phyloP scores from a whole-genome alignment of 805 yeast genomes.

The Wickerhamomyces strasburgensis region DNA sequence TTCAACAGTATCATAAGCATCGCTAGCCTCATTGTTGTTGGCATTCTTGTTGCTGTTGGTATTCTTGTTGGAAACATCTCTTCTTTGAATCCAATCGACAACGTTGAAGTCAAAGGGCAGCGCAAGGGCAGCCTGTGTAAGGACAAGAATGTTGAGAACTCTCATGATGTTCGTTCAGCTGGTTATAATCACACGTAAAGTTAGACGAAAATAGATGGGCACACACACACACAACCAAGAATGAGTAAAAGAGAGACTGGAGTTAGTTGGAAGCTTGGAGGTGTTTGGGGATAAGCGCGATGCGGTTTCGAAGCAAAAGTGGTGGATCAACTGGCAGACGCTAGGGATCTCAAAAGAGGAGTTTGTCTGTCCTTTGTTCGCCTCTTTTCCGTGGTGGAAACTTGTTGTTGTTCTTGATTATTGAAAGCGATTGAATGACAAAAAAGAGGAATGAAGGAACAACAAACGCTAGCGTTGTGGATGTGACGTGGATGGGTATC shows the following conservation, averaged over 20 bases:
- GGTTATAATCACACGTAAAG: too few relatives aligned
- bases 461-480: too few relatives aligned
- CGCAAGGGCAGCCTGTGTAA: slow-evolving; percentile 14
- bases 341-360: too few relatives aligned
- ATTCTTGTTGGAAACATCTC: background rate
- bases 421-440: background rate
- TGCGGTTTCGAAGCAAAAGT: too few relatives aligned
- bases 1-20: background rate
- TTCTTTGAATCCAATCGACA: slow-evolving; percentile 6
- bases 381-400: too few relatives aligned
- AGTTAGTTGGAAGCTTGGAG: slow-evolving; percentile 7
- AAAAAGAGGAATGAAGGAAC: background rate
- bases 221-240: too few relatives aligned
- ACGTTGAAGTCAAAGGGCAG: slow-evolving; percentile 12
- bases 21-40: background rate
- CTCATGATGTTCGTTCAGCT: too few relatives aligned
- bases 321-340: too few relatives aligned
- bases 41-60: background rate
- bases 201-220: too few relatives aligned
- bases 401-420: background rate
- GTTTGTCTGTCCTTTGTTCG: too few relatives aligned
- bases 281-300: too few relatives aligned
- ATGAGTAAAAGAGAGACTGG: slow-evolving; percentile 13
- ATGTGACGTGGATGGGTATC: background rate
- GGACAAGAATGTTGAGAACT: slow-evolving; percentile 7